Evolutionary conservation across 805 yeast species (phyloP).

Genomic region (Yarrowia sp.): DNA sequence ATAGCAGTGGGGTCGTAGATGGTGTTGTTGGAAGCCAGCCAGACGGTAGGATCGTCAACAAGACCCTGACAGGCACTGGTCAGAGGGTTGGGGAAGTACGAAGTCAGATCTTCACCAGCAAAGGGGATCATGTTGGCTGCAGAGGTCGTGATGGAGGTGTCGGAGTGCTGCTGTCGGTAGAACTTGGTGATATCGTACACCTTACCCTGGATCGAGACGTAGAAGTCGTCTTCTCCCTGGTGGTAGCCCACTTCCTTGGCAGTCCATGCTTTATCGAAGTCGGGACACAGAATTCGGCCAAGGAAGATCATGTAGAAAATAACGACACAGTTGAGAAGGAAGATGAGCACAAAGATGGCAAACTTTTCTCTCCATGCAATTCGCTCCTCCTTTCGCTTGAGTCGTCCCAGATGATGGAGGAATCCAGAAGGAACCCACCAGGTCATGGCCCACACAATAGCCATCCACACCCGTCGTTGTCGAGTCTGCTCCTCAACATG

Average conservation of each 20-base stretch:
- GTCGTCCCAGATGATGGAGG: conserved; percentile 47
- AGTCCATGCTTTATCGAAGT: conserved; percentile 51
- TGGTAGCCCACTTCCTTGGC: conserved; percentile 49
- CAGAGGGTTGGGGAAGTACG: conserved; percentile 54
- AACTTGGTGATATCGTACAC: conserved; percentile 53
- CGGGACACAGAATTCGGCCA: conserved; percentile 53
- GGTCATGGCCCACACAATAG: conserved; percentile 51
- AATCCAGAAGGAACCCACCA: conserved; percentile 53
- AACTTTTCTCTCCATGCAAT: conserved; percentile 55
- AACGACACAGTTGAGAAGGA: conserved; percentile 51
- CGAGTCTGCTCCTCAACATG: conserved; percentile 49
- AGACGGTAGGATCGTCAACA: conserved; percentile 48
- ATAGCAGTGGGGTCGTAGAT: conserved; percentile 46
- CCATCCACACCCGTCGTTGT: conserved; percentile 51
- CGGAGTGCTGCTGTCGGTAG: conserved; percentile 53
- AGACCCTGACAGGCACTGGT: conserved; percentile 52
- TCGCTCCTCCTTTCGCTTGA: conserved; percentile 51
- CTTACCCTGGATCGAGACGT: conserved; percentile 51
- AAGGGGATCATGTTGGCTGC: conserved; percentile 49
- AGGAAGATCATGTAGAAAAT: conserved; percentile 51
- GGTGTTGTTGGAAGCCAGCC: conserved; percentile 49
- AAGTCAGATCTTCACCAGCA: conserved; percentile 53
- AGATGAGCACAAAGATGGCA: conserved; percentile 54
- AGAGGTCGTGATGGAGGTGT: conserved; percentile 50
- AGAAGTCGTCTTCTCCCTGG: conserved; percentile 47